Evolutionary conservation across 2,329 filamentous ascomycete genomes (phyloP), one percentile per base, ranked within the genome.

Genomic region (Clarireedia paspali): DNA sequence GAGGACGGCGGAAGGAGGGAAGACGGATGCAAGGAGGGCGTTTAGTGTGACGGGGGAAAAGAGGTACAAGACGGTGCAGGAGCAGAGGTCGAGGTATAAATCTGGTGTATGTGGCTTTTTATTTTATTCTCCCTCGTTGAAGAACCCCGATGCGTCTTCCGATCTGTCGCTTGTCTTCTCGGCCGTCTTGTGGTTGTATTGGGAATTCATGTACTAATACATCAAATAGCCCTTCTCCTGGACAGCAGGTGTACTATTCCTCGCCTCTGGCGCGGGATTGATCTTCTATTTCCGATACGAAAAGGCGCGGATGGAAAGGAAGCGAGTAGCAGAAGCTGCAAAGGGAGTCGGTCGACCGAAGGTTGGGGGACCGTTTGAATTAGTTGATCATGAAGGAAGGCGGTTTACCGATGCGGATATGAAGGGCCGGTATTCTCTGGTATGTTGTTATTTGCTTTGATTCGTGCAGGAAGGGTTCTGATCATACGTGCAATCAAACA

Each of bases 281-380:
- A 84, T 91, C 59, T 82, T 89, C 73, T 99, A 97, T 71, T 97
- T 99, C 73, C 89, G 91, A 67, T 83, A 85, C 66, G 94, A 99
- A 73, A 97, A 97, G 77, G 83, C 83, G 65, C 86, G 94, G 67
- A 86, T 99, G 83, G 85, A 94, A 70, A 83, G 91, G 60, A 88
- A 91, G 75, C 82, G 91, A 56, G 83, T 96, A 64, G 91, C 91
- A 6, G 91, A 97, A 69, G 88, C 92, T 64, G 88, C 87, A 62
- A 99, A 99, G 75, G 91, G 92, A 10, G 85, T 96, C 5, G 94
- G 94, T 1, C 86, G 83, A 69, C 94, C 94, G 36, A 95, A 95
- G 76, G 91, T 99, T 53, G 94, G 94, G 55, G 94, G 94, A 0
- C 77, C 84, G 0, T 97, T 99, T 70, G 77, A 84, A 61, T 75